Percentiles rank a stretch among this genome's conserved stretches.
Conservation (phyloP, 768 basidiomycete genomes). For the Solioccasus polychromus region DNA sequence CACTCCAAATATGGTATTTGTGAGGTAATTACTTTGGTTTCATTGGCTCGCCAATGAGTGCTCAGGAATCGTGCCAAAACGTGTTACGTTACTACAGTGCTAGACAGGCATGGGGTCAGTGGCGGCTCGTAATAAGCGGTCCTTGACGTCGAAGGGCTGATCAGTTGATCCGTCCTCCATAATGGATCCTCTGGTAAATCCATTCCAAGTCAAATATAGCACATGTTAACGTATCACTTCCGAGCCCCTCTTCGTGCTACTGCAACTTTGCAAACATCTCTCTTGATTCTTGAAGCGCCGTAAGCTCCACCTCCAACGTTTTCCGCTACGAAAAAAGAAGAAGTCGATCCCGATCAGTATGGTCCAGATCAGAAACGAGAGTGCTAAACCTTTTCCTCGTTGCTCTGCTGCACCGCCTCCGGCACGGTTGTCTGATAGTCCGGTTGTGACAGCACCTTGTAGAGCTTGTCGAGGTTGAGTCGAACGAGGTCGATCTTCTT, state of each 20-base stretch:
- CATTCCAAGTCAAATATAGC: neutral
- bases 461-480: constrained; percentile 71
- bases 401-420: constrained; percentile 65
- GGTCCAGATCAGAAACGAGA: fast-evolving
- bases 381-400: constrained; percentile 75
- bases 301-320: constrained; percentile 72
- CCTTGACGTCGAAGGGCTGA: too few species aligned
- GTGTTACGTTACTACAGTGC: too few species aligned
- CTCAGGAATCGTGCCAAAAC: too few species aligned
- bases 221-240: neutral
- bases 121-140: too few species aligned
- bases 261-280: constrained; percentile 74
- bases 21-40: too few species aligned
- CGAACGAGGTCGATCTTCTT: constrained; percentile 82
- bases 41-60: too few species aligned
- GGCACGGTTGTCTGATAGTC: constrained; percentile 84
- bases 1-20: too few species aligned
- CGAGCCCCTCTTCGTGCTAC: constrained; percentile 20
- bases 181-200: too few species aligned
- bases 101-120: too few species aligned
- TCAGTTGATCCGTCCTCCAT: too few species aligned
- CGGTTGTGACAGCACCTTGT: constrained; percentile 65
- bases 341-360: neutral
- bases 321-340: constrained; percentile 12
- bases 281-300: constrained; percentile 66